phyloP scores from a whole-genome alignment of 2,329 filamentous ascomycete species.

The Clonostachys sp. region DNA sequence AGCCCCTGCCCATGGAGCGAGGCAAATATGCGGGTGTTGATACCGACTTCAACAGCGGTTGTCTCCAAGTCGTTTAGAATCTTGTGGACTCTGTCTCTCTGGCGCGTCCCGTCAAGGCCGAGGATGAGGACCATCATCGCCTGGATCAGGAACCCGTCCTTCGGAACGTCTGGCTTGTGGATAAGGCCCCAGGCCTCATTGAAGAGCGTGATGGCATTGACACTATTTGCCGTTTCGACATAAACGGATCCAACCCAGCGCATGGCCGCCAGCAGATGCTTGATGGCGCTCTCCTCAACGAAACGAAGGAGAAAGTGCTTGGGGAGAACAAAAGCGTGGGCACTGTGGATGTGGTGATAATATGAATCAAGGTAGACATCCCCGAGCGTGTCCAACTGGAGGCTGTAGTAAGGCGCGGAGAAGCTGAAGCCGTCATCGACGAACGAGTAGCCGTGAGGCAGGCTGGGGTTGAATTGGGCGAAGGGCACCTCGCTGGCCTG shows the following conservation, averaged over 20 bases:
- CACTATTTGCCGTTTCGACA: conserved; percentile 38
- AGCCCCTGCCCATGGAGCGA: conserved; percentile 57
- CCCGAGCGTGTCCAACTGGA: conserved; percentile 24
- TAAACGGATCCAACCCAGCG: conserved; percentile 54
- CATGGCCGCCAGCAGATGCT: conserved; percentile 48
- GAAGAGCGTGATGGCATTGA: conserved; percentile 27
- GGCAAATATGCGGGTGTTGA: conserved; percentile 69
- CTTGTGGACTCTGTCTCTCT: conserved; percentile 63
- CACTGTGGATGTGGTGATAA: conserved; percentile 52
- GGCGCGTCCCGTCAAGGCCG: conserved; percentile 70
- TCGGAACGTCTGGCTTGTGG: conserved; percentile 37
- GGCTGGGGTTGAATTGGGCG: background rate
- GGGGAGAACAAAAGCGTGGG: conserved; percentile 54
- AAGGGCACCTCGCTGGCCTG: background rate
- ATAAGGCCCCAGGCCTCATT: conserved; percentile 53
- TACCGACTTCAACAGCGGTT: conserved; percentile 69
- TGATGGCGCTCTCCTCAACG: conserved; percentile 40
- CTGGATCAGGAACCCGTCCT: conserved; percentile 66
- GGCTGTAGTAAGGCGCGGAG: background rate
- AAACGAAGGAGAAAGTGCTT: conserved; percentile 43
- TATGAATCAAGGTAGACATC: conserved; percentile 54
- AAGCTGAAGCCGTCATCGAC: background rate
- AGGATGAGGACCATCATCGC: conserved; percentile 74
- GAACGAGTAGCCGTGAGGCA: background rate
- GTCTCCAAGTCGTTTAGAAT: conserved; percentile 65